phyloP scores from a whole-genome alignment of 2,329 filamentous ascomycete species.

The Aureobasidium sp. region DNA sequence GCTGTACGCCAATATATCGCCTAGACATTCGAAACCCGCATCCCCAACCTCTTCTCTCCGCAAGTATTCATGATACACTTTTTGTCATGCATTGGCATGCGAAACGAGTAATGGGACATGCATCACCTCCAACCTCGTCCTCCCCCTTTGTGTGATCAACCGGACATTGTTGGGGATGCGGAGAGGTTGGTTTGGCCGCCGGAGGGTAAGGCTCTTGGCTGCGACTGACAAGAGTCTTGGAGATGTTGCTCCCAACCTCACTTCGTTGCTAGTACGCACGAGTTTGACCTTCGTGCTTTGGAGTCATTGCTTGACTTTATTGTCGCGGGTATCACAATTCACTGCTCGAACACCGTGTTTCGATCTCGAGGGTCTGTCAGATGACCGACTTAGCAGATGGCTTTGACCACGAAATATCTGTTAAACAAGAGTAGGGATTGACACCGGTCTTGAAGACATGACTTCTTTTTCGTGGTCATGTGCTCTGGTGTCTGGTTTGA shows the following conservation, averaged over 20 bases:
- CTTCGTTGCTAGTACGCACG: neutral
- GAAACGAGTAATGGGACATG: neutral
- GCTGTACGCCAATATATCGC: neutral
- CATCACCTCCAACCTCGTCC: neutral
- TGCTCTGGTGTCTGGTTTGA: neutral
- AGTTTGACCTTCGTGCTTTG: neutral
- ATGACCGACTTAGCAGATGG: neutral
- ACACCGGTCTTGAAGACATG: too few species aligned
- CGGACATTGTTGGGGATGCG: neutral
- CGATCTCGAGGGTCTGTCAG: neutral
- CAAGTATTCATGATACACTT: neutral
- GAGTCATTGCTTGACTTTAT: constrained; percentile 5
- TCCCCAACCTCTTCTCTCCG: constrained; percentile 1
- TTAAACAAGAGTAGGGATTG: neutral
- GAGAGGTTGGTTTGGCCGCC: constrained; percentile 2
- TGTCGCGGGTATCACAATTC: neutral
- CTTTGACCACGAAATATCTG: neutral
- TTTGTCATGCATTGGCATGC: neutral
- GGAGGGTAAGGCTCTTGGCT: neutral
- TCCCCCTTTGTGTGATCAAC: neutral
- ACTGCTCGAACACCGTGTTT: neutral
- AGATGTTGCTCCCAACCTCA: neutral
- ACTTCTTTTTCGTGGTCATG: neutral
- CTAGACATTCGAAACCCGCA: constrained; percentile 3
- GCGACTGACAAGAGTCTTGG: constrained; percentile 7